phyloP scores from a whole-genome alignment of 2,329 filamentous ascomycete genomes.

The Alternaria conjuncta region DNA sequence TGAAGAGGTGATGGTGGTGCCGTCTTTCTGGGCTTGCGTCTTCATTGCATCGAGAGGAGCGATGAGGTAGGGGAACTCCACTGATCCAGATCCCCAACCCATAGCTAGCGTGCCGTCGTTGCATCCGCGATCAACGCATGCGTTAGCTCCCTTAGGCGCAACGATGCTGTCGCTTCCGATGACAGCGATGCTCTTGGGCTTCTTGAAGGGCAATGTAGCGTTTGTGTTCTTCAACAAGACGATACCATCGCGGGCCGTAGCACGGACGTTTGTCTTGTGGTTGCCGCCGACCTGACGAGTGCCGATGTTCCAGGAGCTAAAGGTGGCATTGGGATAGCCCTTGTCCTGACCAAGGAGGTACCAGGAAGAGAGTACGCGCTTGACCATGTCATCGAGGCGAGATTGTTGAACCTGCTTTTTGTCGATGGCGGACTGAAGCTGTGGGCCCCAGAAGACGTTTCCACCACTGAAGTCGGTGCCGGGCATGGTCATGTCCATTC shows the following conservation, averaged over 20 bases:
- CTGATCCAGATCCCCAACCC: constrained; percentile 70
- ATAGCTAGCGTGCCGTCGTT: constrained; percentile 69
- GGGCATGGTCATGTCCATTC: constrained; percentile 67
- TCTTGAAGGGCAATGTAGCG: constrained; percentile 73
- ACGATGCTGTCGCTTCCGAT: constrained; percentile 83
- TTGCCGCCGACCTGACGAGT: constrained; percentile 48
- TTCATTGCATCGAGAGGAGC: constrained; percentile 53
- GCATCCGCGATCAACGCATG: constrained; percentile 72
- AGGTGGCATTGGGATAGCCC: constrained; percentile 52
- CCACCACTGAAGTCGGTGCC: constrained; percentile 44
- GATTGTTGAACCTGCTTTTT: constrained; percentile 53
- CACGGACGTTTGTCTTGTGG: constrained; percentile 49
- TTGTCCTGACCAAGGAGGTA: constrained; percentile 58
- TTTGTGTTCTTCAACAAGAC: constrained; percentile 67
- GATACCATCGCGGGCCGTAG: constrained; percentile 57
- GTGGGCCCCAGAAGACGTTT: constrained; percentile 63
- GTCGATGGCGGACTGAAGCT: constrained; percentile 59
- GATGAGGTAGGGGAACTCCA: constrained; percentile 54
- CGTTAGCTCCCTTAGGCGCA: constrained; percentile 77
- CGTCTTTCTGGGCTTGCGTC: constrained; percentile 44
- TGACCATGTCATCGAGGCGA: constrained; percentile 53
- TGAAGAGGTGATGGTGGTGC: constrained; percentile 49
- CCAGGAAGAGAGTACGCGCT: constrained; percentile 56
- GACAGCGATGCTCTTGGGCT: constrained; percentile 65
- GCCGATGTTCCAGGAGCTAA: constrained; percentile 55